phyloP scores from a whole-genome alignment of 2,329 filamentous ascomycete genomes.

The Aspergillus tanneri region DNA sequence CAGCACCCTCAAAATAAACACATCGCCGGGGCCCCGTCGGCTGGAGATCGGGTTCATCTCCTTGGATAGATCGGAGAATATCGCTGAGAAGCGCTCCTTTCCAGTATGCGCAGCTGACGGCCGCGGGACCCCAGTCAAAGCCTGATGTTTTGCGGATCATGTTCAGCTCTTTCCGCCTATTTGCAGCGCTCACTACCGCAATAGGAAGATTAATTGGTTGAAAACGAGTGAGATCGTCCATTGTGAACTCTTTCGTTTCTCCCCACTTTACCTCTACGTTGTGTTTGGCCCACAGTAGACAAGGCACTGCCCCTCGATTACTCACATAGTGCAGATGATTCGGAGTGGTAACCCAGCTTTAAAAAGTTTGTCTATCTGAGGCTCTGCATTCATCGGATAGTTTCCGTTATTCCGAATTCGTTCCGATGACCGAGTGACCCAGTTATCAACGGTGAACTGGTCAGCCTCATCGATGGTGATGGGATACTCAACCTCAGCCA shows the following conservation, averaged over 20 bases:
- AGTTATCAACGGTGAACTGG: constrained; percentile 55
- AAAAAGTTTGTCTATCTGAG: constrained; percentile 44
- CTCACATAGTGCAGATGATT: constrained; percentile 54
- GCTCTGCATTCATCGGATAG: constrained; percentile 55
- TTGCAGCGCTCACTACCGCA: constrained; percentile 51
- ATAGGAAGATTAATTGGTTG: constrained; percentile 55
- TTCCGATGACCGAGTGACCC: constrained; percentile 50
- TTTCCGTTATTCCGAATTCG: constrained; percentile 55
- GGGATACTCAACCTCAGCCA: constrained; percentile 34
- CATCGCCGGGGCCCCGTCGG: constrained; percentile 31
- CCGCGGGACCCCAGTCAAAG: constrained; percentile 50
- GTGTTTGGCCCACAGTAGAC: constrained; percentile 52
- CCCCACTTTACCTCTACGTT: constrained; percentile 46
- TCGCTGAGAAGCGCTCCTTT: constrained; percentile 49
- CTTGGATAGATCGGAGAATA: constrained; percentile 45
- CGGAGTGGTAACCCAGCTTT: constrained; percentile 53
- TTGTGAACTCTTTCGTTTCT: constrained; percentile 39
- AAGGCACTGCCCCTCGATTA: constrained; percentile 55
- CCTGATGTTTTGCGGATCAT: constrained; percentile 51
- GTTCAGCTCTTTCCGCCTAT: constrained; percentile 54
- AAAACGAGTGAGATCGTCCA: constrained; percentile 50
- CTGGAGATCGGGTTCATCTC: constrained; percentile 32
- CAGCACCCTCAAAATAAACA: constrained; percentile 54
- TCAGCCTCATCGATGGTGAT: constrained; percentile 49
- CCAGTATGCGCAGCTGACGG: constrained; percentile 53